Conservation (phyloP, 2,329 filamentous ascomycete genomes). For the Pseudocercospora ulei region DNA sequence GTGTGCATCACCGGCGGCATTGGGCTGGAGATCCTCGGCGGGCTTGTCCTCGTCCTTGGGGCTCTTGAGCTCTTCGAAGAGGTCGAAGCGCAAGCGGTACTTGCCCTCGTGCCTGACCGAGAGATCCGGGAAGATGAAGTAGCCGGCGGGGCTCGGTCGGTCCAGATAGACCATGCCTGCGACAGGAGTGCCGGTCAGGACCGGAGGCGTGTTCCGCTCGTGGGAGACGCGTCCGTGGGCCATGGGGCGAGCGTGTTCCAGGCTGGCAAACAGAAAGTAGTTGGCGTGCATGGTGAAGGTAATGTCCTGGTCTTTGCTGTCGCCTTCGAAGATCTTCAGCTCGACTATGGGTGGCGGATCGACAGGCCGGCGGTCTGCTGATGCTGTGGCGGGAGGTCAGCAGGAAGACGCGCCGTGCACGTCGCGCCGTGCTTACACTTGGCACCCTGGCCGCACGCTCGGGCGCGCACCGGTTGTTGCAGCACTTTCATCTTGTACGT, state of each 20-base stretch:
- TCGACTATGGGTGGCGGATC: conserved; percentile 92
- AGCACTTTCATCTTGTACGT: conserved; percentile 77
- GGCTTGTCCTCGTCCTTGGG: conserved; percentile 61
- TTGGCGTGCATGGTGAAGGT: conserved; percentile 92
- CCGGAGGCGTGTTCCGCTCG: conserved; percentile 61
- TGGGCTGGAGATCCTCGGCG: conserved; percentile 32
- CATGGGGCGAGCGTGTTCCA: conserved; percentile 75
- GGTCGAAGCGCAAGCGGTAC: conserved; percentile 81
- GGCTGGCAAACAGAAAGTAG: conserved; percentile 90
- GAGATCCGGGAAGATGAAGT: conserved; percentile 95
- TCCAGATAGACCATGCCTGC: conserved; percentile 95
- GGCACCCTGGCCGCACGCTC: conserved; percentile 88
- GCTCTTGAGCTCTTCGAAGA: conserved; percentile 90
- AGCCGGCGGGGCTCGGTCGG: conserved; percentile 66
- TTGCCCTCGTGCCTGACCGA: conserved; percentile 91
- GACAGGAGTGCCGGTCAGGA: conserved; percentile 86
- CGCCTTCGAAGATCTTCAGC: conserved; percentile 70
- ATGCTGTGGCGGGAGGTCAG: conserved; percentile 45
- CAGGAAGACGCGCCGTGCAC: background rate
- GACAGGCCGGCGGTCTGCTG: conserved; percentile 80
- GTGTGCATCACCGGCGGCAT: conserved; percentile 44
- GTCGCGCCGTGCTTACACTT: conserved; percentile 58
- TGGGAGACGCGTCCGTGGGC: conserved; percentile 66
- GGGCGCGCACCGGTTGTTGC: conserved; percentile 86
- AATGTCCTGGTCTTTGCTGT: conserved; percentile 44